Conservation (phyloP, 805 yeast genomes). For the Saturnispora serradocipensis region DNA sequence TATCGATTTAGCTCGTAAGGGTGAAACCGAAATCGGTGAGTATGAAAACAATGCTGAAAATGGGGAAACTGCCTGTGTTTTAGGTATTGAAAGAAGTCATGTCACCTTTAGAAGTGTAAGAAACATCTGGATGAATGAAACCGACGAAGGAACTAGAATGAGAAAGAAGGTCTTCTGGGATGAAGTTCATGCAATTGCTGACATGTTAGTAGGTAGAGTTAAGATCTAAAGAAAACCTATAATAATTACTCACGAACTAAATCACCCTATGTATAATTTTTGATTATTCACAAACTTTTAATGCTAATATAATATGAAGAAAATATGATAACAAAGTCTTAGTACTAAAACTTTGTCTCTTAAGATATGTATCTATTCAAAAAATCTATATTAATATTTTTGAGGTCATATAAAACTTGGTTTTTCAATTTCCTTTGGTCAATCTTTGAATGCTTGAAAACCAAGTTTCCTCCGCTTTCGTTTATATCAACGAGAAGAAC, state of each 20-base stretch:
- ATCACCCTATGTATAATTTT: neutral
- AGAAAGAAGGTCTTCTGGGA: slow-evolving; percentile 87
- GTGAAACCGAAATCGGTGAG: slow-evolving; percentile 25
- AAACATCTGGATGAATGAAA: slow-evolving; percentile 77
- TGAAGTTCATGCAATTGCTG: slow-evolving; percentile 64
- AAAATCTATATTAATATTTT: neutral
- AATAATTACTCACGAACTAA: neutral
- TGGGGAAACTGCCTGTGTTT: slow-evolving; percentile 59
- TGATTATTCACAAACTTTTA: neutral
- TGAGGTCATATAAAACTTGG: neutral
- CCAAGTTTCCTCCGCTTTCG: slow-evolving; percentile 14
- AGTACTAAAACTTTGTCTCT: neutral
- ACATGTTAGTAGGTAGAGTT: slow-evolving; percentile 71
- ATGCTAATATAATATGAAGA: neutral
- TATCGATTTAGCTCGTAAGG: slow-evolving; percentile 12
- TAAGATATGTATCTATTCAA: neutral
- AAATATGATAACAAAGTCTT: neutral
- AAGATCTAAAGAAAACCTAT: slow-evolving; percentile 9
- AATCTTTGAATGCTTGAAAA: slow-evolving; percentile 10
- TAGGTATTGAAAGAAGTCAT: slow-evolving; percentile 76
- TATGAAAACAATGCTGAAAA: slow-evolving; percentile 21
- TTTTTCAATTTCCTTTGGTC: neutral
- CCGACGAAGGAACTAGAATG: slow-evolving; percentile 72
- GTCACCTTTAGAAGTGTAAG: slow-evolving; percentile 66
- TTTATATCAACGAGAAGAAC: slow-evolving; percentile 21